These are phyloP conservation scores for Crithidia fasciculata DNA, from an alignment of 208 protist species.

Conservation along the genomic window DNA sequence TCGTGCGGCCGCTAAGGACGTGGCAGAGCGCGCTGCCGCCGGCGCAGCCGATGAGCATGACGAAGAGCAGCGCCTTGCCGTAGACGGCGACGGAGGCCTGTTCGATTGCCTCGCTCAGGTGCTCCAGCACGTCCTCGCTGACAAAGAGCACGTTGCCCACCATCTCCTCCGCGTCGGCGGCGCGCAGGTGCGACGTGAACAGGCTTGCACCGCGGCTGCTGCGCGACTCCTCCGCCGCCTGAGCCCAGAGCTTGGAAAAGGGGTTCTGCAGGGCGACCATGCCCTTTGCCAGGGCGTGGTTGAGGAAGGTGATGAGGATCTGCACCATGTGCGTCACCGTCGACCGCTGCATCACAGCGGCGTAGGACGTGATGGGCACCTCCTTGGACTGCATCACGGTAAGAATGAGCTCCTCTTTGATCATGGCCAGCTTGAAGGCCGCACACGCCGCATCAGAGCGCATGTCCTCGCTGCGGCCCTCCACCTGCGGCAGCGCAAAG, in stretches of 20 bases:
- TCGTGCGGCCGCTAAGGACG: slow-evolving; percentile 45
- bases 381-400: slow-evolving; percentile 55
- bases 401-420: slow-evolving; percentile 69
- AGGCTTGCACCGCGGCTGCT: slow-evolving; percentile 13
- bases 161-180: slow-evolving; percentile 26
- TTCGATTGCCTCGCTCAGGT: slow-evolving; percentile 51
- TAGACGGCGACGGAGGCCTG: slow-evolving; percentile 56
- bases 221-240: slow-evolving; percentile 23
- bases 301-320: slow-evolving; percentile 81
- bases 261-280: slow-evolving; percentile 60
- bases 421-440: slow-evolving; percentile 72
- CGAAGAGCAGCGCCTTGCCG: slow-evolving; percentile 78
- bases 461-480: slow-evolving; percentile 79
- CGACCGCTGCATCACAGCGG: slow-evolving; percentile 42
- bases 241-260: slow-evolving; percentile 50
- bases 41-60: slow-evolving; percentile 68
- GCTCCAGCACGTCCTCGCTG: slow-evolving; percentile 29
- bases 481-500: slow-evolving; percentile 50
- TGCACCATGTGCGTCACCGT: slow-evolving; percentile 66
- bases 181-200: slow-evolving; percentile 29
- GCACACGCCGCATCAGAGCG: slow-evolving; percentile 82
- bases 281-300: slow-evolving; percentile 61
- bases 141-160: slow-evolving; percentile 29
- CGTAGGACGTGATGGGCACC: slow-evolving; percentile 57
- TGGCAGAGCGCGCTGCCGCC: slow-evolving; percentile 52